A percentile compares a stretch with the other conserved stretches of the same genome.
These are phyloP conservation scores for Scopulariopsis brevicaulis DNA, from an alignment of 2,329 filamentous ascomycete genomes.

Conservation along the genomic window DNA sequence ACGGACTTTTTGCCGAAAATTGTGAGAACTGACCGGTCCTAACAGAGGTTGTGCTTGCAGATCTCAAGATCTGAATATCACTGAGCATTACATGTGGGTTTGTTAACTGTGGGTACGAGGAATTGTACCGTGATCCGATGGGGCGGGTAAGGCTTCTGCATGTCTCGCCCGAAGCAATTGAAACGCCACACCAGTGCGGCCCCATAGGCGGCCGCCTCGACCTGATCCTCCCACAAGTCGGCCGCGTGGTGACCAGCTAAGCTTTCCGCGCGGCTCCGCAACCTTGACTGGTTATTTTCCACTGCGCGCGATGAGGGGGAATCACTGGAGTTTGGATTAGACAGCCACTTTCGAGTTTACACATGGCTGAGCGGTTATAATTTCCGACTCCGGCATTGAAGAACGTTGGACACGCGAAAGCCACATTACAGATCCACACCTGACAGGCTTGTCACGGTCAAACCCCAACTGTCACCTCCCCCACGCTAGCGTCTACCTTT, in stretches of 20 bases:
- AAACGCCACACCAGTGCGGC: neutral
- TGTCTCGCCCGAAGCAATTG: neutral
- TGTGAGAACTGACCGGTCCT: neutral
- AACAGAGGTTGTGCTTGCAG: no score
- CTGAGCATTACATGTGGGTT: no score
- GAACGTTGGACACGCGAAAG: neutral
- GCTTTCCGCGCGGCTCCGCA: neutral
- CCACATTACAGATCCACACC: neutral
- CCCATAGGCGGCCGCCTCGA: neutral
- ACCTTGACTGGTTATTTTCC: neutral
- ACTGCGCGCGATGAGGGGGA: neutral
- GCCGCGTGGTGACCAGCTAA: neutral
- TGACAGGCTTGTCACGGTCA: neutral
- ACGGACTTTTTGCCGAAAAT: neutral
- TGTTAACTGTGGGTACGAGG: neutral
- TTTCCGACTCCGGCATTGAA: neutral
- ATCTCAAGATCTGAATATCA: no score
- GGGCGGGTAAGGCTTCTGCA: neutral
- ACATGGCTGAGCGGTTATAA: neutral
- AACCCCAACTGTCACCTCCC: neutral
- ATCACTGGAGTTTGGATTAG: neutral
- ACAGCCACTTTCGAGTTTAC: neutral
- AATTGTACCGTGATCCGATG: neutral
- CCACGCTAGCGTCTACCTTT: neutral
- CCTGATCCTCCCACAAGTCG: neutral